These are phyloP conservation scores for Arthrobotrys musiformis DNA, from an alignment of 2,329 filamentous ascomycete genomes.

Conservation along the genomic window DNA sequence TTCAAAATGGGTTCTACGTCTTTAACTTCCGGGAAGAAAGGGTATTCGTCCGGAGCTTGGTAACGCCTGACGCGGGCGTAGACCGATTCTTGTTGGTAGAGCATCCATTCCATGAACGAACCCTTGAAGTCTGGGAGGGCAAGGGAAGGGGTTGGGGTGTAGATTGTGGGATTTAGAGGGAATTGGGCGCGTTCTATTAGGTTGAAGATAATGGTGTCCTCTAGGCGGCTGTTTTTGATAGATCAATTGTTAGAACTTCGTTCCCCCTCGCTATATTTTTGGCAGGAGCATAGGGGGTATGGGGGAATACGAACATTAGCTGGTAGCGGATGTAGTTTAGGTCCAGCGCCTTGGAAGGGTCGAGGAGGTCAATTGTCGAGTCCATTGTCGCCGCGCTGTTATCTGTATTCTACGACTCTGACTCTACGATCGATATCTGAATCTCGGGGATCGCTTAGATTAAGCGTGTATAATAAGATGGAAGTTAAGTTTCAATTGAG, in stretches of 20 bases:
- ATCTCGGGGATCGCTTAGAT: neutral
- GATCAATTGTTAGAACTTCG: neutral
- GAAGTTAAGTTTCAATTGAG: too few relatives aligned
- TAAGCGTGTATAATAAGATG: too few relatives aligned
- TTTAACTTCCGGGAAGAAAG: conserved; percentile 88
- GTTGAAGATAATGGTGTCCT: conserved; percentile 97
- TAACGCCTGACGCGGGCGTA: conserved; percentile 95
- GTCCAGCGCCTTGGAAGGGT: conserved; percentile 86
- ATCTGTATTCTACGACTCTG: too few relatives aligned
- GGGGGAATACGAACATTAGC: conserved; percentile 74
- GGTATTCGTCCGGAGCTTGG: conserved; percentile 95
- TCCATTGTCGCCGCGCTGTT: conserved; percentile 77
- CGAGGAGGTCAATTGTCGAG: conserved; percentile 84
- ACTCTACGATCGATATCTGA: too few relatives aligned
- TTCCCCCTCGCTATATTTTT: neutral
- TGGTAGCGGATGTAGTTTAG: conserved; percentile 92
- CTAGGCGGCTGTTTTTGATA: conserved; percentile 75
- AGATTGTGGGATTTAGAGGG: conserved; percentile 88
- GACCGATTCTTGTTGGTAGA: conserved; percentile 86
- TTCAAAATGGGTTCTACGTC: conserved; percentile 80
- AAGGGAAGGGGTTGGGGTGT: conserved; percentile 77
- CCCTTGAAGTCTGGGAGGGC: conserved; percentile 74
- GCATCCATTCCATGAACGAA: conserved; percentile 93
- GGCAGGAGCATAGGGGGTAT: neutral
- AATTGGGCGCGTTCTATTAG: conserved; percentile 98